A percentile compares a stretch with the other conserved stretches of the same genome.
phyloP scores from a whole-genome alignment of 768 basidiomycete species.

The Rhizopogon salebrosus region DNA sequence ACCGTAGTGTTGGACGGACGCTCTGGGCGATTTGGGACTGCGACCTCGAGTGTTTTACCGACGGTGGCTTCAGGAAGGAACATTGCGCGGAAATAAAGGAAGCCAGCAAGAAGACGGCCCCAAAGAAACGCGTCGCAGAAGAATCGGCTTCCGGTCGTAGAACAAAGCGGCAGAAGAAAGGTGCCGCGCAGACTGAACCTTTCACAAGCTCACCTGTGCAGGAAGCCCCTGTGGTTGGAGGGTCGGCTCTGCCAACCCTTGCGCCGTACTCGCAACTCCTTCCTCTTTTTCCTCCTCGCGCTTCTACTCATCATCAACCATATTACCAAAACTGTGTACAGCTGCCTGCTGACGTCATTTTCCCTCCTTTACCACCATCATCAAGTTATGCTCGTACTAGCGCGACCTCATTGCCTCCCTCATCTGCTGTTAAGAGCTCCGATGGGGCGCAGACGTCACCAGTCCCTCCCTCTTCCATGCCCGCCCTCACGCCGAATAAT shows the following conservation, averaged over 20 bases:
- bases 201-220: conserved; percentile 10
- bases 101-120: conserved; percentile 23
- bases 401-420: conserved; percentile 16
- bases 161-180: conserved; percentile 43
- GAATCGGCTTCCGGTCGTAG: conserved; percentile 34
- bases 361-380: conserved; percentile 64
- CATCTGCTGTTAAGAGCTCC: conserved; percentile 17
- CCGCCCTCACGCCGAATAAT: conserved; percentile 57
- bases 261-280: conserved; percentile 20
- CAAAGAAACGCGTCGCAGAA: conserved; percentile 37
- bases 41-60: conserved; percentile 77
- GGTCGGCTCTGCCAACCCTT: conserved; percentile 17
- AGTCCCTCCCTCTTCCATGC: conserved; percentile 36
- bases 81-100: conserved; percentile 36
- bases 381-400: conserved; percentile 32
- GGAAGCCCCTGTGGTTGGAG: conserved; percentile 16
- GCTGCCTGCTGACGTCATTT: conserved; percentile 60
- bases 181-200: conserved; percentile 7
- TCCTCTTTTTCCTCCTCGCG: conserved; percentile 47
- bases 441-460: conserved; percentile 23
- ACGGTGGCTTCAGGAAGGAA: conserved; percentile 75
- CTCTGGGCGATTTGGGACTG: conserved; percentile 86
- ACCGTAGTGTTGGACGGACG: conserved; percentile 74
- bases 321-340: conserved; percentile 63
- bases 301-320: conserved; percentile 65